Evolutionary conservation across 306 rosid genomes (phyloP), one percentile per base, ranked within the genome.

Genomic region (Lupinus albus): DNA sequence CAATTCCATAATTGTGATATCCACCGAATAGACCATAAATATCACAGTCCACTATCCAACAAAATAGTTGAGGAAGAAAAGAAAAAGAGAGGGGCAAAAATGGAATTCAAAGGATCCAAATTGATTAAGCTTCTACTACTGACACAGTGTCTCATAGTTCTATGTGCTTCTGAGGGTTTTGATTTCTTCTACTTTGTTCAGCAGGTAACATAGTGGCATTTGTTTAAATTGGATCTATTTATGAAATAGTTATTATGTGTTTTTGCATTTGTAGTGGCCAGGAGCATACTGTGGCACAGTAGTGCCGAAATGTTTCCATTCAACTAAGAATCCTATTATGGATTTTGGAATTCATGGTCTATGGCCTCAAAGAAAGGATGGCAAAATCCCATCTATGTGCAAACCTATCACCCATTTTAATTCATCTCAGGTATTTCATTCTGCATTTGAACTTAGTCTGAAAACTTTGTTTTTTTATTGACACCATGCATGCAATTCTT

Each of bases 121-220:
- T 67, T 76, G 65, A 38, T 83, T 73, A 78, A 56, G 51, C 75
- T 89, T 78, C 14, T 89, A 12, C 41, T 85, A 49, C 54, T 83
- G 1, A 41, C 87, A 1, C 82, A 84, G 30, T 39, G 10, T 55
- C 71, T 80, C 3, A 73, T 82, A 0, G 51, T 83, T 51, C 76
- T 81, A 0, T 83, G 84, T 63, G 78, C 55, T 48, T 64, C 93
- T 2, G 78, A 74, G 47, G 83, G 80, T 57, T 89, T 89, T 47
- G 91, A 89, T 86, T 89, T 89, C 87, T 87, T 84, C 82, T 87
- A 87, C 86, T 85, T 89, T 42, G 96, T 89, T 72, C 96, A 85
- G 61, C 91, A 89, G 91, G 96, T 86, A 74, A 45, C 39, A 10
- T 63, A 47, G 9, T 32, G 35, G 16, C 61, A 15, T 11, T 36